These are phyloP conservation scores for Backusella westeae DNA, from an alignment of 192 early-diverging fungal genomes.

Conservation along the genomic window DNA sequence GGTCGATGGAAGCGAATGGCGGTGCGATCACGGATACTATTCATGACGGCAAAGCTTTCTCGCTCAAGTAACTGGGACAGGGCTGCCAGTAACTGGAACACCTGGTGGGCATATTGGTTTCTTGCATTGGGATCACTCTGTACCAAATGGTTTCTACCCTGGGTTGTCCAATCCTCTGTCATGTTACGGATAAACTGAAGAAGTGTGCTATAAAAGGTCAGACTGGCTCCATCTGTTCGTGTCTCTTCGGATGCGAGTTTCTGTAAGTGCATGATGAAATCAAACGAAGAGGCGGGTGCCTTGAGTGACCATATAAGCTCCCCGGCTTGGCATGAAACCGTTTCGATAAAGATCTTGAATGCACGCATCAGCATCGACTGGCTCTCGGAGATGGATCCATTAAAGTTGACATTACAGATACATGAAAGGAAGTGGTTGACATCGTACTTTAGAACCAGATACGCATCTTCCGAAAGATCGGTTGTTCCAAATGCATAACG, in stretches of 20 bases:
- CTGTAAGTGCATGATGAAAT: neutral
- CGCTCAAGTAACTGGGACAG: conserved; percentile 14
- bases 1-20: conserved; percentile 30
- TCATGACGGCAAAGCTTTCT: conserved; percentile 24
- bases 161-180: conserved; percentile 25
- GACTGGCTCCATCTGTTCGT: neutral
- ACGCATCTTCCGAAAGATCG: neutral
- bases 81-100: conserved; percentile 2
- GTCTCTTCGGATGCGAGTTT: neutral
- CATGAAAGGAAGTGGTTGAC: conserved; percentile 4
- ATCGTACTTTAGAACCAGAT: neutral
- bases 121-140: conserved; percentile 7
- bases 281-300: neutral
- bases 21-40: conserved; percentile 2
- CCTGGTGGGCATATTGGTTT: conserved; percentile 12
- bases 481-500: neutral
- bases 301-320: conserved; percentile 25
- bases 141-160: neutral
- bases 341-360: conserved; percentile 34
- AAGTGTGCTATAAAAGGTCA: conserved; percentile 6
- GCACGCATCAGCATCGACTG: conserved; percentile 30
- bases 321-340: conserved; percentile 10
- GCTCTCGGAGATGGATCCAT: conserved; percentile 28
- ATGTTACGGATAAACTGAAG: conserved; percentile 22
- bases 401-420: conserved; percentile 18